phyloP scores from a whole-genome alignment of 2,329 filamentous ascomycete species.

The Calonectria pseudoreteaudii region DNA sequence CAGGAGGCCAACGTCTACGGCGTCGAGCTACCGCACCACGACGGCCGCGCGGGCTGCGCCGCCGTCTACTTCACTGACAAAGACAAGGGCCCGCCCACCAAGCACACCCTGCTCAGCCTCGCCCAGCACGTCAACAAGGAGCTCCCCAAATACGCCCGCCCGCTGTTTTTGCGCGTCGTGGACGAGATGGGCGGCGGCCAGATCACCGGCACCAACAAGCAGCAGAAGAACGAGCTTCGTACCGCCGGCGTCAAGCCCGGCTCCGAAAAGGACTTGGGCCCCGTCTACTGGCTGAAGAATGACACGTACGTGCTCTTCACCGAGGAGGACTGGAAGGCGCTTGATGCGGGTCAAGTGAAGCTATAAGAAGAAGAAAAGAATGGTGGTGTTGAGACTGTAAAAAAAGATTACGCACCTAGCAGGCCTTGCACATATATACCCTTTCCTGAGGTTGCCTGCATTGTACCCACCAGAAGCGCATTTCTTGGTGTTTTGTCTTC shows the following conservation, averaged over 20 bases:
- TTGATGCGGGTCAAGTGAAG: conserved; percentile 77
- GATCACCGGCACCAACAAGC: conserved; percentile 88
- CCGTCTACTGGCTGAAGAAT: conserved; percentile 73
- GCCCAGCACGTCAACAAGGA: conserved; percentile 67
- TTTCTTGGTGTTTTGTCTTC: not conserved
- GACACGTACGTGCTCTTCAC: conserved; percentile 77
- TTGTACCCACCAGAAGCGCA: not conserved
- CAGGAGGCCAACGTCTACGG: conserved; percentile 90
- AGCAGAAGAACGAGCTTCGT: conserved; percentile 82
- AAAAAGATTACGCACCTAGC: not conserved
- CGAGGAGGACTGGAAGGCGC: conserved; percentile 73
- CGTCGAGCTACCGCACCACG: conserved; percentile 81
- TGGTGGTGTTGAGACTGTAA: not conserved
- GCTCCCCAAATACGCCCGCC: conserved; percentile 80
- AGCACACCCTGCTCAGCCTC: conserved; percentile 66
- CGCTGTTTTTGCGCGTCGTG: conserved; percentile 80
- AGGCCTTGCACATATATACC: not conserved
- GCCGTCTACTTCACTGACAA: conserved; percentile 69
- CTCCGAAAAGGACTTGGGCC: conserved; percentile 58
- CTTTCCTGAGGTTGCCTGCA: not conserved
- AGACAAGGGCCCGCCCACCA: conserved; percentile 53
- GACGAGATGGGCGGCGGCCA: conserved; percentile 66
- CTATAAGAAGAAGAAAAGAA: conserved; percentile 63
- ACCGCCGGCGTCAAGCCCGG: conserved; percentile 78
- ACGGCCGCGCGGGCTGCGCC: conserved; percentile 86